Conservation (phyloP, 2,329 filamentous ascomycete genomes). For the Fusarium humuli region DNA sequence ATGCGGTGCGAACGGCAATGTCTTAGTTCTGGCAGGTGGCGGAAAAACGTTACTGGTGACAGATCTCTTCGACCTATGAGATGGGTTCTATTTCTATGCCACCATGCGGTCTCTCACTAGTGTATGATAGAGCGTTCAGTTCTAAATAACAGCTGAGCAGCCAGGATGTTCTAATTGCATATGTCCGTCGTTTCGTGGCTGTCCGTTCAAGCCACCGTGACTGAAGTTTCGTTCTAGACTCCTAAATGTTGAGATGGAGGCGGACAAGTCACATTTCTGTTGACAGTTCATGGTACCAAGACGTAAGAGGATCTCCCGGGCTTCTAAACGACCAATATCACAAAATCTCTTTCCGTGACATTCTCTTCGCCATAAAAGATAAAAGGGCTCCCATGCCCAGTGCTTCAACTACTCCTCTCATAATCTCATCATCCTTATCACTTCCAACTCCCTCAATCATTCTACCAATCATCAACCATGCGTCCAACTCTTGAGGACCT, state of each 20-base stretch:
- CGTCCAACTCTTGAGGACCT: neutral
- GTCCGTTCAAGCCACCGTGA: neutral
- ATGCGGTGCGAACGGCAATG: neutral
- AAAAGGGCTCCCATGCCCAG: fast-evolving
- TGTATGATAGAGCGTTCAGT: too few relatives aligned
- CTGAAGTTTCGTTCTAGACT: neutral
- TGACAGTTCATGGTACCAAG: neutral
- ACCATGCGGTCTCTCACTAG: too few relatives aligned
- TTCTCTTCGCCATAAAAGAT: neutral
- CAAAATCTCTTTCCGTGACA: neutral
- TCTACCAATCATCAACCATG: neutral
- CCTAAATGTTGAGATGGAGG: neutral
- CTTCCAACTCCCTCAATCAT: neutral
- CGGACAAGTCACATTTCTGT: neutral
- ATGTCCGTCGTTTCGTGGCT: fast-evolving
- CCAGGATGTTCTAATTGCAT: neutral
- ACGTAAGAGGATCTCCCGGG: fast-evolving
- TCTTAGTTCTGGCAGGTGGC: neutral
- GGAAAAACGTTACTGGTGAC: neutral
- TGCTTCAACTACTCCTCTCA: neutral
- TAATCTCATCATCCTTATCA: neutral
- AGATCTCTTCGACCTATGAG: neutral
- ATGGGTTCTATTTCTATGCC: too few relatives aligned
- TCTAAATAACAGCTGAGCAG: neutral
- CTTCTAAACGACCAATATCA: fast-evolving